These are phyloP conservation scores for Trichoderma semiorbis DNA, from an alignment of 2,329 filamentous ascomycete genomes.

Conservation along the genomic window DNA sequence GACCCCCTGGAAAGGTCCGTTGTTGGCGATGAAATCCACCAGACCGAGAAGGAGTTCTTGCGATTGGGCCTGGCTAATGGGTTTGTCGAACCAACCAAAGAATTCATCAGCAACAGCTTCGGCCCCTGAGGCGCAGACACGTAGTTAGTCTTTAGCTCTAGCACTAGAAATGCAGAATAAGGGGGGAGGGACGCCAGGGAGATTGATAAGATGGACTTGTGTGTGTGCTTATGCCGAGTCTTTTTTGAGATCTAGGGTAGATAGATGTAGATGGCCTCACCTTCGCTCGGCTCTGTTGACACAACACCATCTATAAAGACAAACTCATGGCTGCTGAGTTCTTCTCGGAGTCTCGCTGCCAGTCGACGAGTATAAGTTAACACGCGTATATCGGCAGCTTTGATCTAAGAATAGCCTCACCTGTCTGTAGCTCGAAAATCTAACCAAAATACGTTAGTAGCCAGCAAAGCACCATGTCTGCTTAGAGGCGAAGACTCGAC, in stretches of 20 bases:
- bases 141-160: background rate
- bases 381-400: too few relatives aligned
- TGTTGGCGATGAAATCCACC: background rate
- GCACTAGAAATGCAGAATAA: background rate
- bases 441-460: background rate
- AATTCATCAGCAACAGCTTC: background rate
- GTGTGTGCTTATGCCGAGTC: background rate
- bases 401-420: background rate
- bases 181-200: too few relatives aligned
- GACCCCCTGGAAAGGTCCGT: slow-evolving; percentile 5
- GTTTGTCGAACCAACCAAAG: background rate
- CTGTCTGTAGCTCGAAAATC: background rate
- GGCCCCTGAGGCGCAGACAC: background rate
- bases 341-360: background rate
- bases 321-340: background rate
- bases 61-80: background rate
- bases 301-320: background rate
- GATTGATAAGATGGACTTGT: background rate
- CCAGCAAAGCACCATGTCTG: too few relatives aligned
- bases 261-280: background rate
- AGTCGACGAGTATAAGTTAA: background rate
- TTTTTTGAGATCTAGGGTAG: background rate
- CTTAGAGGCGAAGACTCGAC: background rate
- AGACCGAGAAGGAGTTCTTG: background rate
- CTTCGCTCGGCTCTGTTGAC: background rate